Conservation (phyloP, 129 eudicot genomes). For the Flaveria ramosissima region DNA sequence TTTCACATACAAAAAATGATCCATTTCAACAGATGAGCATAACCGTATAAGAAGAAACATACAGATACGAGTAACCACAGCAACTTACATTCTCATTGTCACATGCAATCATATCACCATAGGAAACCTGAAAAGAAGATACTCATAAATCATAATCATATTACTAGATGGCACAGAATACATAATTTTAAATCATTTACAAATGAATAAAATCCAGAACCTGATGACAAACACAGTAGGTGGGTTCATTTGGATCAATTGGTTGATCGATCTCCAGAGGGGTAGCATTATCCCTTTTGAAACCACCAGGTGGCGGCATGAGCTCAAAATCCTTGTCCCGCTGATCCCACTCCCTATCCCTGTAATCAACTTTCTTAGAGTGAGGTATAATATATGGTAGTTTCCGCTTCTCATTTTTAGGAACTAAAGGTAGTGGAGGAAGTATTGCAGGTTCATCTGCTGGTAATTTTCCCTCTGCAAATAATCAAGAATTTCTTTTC, state of each 20-base stretch:
- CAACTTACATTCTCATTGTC: slow-evolving; percentile 85
- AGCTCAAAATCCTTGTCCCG: slow-evolving; percentile 87
- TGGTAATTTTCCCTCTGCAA: slow-evolving; percentile 88
- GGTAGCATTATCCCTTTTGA: slow-evolving; percentile 68
- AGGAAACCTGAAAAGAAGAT: slow-evolving; percentile 65
- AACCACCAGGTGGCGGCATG: slow-evolving; percentile 98
- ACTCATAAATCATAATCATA: background rate
- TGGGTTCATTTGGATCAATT: slow-evolving; percentile 96
- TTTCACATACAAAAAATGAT: background rate
- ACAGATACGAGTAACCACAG: background rate
- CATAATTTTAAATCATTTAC: slow-evolving; percentile 4
- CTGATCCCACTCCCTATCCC: slow-evolving; percentile 87
- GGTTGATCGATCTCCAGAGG: slow-evolving; percentile 92
- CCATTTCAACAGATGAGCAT: background rate
- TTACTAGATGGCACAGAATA: background rate
- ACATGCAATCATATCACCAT: slow-evolving; percentile 99
- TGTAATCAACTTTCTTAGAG: slow-evolving; percentile 63
- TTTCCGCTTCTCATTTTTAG: slow-evolving; percentile 72
- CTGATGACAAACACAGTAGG: slow-evolving; percentile 98
- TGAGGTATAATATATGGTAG: slow-evolving; percentile 59
- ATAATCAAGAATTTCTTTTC: background rate
- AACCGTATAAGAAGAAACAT: slow-evolving; percentile 4
- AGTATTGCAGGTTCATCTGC: slow-evolving; percentile 93
- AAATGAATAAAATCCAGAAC: slow-evolving; percentile 31
- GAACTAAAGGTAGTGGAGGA: slow-evolving; percentile 90